Conservation (phyloP, 768 basidiomycete genomes). For the Macrolepiota fuliginosa region DNA sequence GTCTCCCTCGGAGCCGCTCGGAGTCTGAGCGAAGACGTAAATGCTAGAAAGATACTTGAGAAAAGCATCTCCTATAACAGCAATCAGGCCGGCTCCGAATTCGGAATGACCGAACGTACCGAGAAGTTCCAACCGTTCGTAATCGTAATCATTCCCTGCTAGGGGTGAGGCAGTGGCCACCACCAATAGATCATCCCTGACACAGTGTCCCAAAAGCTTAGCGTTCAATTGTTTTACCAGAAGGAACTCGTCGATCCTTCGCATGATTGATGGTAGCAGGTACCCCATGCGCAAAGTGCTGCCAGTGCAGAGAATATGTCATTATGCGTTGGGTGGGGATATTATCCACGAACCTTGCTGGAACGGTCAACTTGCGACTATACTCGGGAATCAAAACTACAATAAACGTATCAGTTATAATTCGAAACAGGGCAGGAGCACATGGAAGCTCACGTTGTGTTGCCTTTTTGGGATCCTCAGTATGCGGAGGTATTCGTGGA, state of each 20-base stretch:
- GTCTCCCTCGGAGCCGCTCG: constrained; percentile 60
- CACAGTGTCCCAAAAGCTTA: constrained; percentile 57
- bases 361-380: constrained; percentile 66
- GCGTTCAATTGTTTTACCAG: constrained; percentile 79
- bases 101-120: constrained; percentile 41
- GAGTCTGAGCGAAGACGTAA: constrained; percentile 71
- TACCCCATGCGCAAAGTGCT: constrained; percentile 69
- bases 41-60: constrained; percentile 76
- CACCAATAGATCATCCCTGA: constrained; percentile 60
- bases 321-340: neutral
- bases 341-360: constrained; percentile 55
- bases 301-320: constrained; percentile 4
- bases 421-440: neutral
- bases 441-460: constrained; percentile 55
- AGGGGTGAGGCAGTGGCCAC: constrained; percentile 71
- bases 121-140: constrained; percentile 82
- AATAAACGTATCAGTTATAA: neutral
- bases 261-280: constrained; percentile 72
- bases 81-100: constrained; percentile 9
- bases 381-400: constrained; percentile 85
- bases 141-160: constrained; percentile 67
- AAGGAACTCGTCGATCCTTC: constrained; percentile 70
- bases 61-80: constrained; percentile 68
- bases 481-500: constrained; percentile 31
- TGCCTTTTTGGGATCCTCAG: constrained; percentile 39